Conservation (phyloP, 345 rosid species). For the Acer saccharum region DNA sequence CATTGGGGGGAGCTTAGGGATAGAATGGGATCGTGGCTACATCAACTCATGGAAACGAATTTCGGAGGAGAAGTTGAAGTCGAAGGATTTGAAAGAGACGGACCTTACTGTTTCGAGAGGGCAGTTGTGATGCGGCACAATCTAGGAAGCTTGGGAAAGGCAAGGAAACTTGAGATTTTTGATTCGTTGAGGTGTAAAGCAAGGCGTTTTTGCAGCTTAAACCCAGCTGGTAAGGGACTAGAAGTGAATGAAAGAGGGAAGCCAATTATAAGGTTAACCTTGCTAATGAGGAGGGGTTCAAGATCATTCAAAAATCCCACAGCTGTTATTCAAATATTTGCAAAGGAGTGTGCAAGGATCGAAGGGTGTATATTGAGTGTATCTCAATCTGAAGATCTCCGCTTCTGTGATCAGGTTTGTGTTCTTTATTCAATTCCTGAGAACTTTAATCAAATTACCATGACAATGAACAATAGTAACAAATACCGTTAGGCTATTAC, state of each 20-base stretch:
- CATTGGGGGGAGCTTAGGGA: constrained; percentile 21
- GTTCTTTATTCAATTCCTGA: neutral
- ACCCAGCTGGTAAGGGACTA: constrained; percentile 19
- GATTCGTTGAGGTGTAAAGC: constrained; percentile 40
- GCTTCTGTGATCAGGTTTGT: constrained; percentile 39
- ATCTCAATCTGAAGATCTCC: constrained; percentile 42
- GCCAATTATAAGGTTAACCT: constrained; percentile 33
- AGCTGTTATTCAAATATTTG: constrained; percentile 22
- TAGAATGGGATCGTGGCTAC: constrained; percentile 39
- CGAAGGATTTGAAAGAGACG: constrained; percentile 22
- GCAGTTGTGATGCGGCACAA: constrained; percentile 49
- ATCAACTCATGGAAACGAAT: constrained; percentile 31
- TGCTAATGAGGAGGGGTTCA: constrained; percentile 38
- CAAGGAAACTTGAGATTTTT: constrained; percentile 35
- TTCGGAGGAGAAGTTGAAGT: too few relatives aligned
- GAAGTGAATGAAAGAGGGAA: constrained; percentile 29
- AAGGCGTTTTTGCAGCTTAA: constrained; percentile 34
- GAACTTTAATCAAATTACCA: neutral
- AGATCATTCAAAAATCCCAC: constrained; percentile 50
- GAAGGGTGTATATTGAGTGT: constrained; percentile 40
- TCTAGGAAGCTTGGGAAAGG: constrained; percentile 37
- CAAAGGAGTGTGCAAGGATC: neutral
- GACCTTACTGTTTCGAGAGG: constrained; percentile 38
- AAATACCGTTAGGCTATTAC: neutral
- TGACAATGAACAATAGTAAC: too few relatives aligned